These are phyloP conservation scores for Phytophthora aleatoria DNA, from an alignment of 352 stramenopile genomes.

Conservation along the genomic window DNA sequence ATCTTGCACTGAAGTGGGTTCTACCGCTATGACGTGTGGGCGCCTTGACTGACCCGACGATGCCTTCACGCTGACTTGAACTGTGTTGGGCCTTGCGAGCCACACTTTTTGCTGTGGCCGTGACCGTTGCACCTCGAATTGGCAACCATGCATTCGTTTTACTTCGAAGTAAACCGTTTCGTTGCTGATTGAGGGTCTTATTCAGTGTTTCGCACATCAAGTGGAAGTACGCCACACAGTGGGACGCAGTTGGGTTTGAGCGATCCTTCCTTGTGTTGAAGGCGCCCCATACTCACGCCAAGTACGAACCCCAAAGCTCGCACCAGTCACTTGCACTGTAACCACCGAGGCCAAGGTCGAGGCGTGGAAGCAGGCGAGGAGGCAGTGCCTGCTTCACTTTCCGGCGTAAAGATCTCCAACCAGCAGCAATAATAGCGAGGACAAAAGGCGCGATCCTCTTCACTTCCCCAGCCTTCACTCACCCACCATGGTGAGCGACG, in stretches of 20 bases:
- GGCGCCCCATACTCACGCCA: constrained; percentile 19
- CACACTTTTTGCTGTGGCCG: background rate
- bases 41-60: background rate
- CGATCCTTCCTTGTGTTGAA: constrained; percentile 35
- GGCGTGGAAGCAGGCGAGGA: constrained; percentile 15
- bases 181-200: constrained; percentile 4
- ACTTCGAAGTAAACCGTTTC: background rate
- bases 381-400: constrained; percentile 26
- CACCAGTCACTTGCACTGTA: constrained; percentile 35
- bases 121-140: background rate
- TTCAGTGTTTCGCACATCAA: constrained; percentile 2
- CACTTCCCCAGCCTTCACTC: background rate
- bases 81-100: background rate
- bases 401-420: constrained; percentile 25
- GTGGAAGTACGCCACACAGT: constrained; percentile 21
- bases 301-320: constrained; percentile 20
- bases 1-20: background rate
- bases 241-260: constrained; percentile 8
- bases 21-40: constrained; percentile 1
- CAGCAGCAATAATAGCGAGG: background rate
- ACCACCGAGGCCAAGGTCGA: constrained; percentile 23
- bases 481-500: constrained; percentile 17
- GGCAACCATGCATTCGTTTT: constrained; percentile 4
- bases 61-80: constrained; percentile 7
- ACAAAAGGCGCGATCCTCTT: background rate